phyloP scores from a whole-genome alignment of 768 basidiomycete genomes.

The Cyclocybe aegerita region DNA sequence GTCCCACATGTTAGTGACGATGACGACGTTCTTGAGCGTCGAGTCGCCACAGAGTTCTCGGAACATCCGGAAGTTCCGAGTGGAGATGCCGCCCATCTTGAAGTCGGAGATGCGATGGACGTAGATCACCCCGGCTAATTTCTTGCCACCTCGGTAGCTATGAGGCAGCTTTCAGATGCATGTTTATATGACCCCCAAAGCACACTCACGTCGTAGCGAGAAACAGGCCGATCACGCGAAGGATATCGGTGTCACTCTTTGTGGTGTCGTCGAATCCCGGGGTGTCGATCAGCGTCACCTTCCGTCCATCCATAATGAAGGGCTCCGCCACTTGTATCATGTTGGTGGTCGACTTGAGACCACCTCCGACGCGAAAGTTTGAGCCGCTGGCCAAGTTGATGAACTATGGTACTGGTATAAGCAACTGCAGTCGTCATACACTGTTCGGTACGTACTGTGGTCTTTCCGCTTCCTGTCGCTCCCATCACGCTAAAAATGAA shows the following conservation, averaged over 20 bases:
- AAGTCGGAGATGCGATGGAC: conserved; percentile 32
- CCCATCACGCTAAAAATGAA: conserved; percentile 24
- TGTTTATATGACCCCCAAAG: background rate
- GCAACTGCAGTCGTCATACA: background rate
- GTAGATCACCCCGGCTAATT: conserved; percentile 28
- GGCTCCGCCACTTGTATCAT: conserved; percentile 18
- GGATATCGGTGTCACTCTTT: conserved; percentile 20
- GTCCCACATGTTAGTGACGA: conserved; percentile 41
- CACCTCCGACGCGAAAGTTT: conserved; percentile 9
- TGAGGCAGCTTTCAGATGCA: background rate
- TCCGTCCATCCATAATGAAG: conserved; percentile 13
- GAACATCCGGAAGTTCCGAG: conserved; percentile 29
- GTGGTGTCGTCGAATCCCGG: conserved; percentile 27
- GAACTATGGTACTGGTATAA: conserved; percentile 15
- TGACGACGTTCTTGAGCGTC: conserved; percentile 24
- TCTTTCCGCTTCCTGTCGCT: conserved; percentile 28
- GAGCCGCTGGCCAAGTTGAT: conserved; percentile 17
- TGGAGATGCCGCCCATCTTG: conserved; percentile 25
- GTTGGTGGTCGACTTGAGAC: conserved; percentile 19
- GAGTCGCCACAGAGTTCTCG: conserved; percentile 30
- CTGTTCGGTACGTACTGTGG: conserved; percentile 17
- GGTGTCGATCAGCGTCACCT: conserved; percentile 24
- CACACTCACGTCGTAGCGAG: conserved; percentile 21
- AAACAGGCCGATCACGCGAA: conserved; percentile 24
- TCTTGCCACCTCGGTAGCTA: conserved; percentile 11